These are phyloP conservation scores for Mucor mucedo DNA, from an alignment of 371 early-diverging fungal species.

Conservation along the genomic window DNA sequence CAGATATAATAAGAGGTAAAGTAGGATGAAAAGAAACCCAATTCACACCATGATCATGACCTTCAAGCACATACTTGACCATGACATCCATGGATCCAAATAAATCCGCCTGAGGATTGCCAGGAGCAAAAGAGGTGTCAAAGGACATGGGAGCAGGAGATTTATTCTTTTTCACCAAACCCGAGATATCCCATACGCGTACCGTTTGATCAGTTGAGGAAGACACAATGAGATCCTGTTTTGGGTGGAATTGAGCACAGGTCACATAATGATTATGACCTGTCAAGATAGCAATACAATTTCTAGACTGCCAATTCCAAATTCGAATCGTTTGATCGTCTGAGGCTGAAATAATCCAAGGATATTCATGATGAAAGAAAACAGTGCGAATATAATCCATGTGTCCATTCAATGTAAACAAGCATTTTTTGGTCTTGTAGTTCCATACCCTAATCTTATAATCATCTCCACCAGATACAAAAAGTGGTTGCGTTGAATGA, in stretches of 20 bases:
- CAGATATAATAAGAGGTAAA: constrained; percentile 92
- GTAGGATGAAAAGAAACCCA: constrained; percentile 97
- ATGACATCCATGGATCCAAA: constrained; percentile 95
- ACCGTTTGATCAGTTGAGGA: constrained; percentile 99
- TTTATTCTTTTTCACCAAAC: constrained; percentile 82
- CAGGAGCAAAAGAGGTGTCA: constrained; percentile 55
- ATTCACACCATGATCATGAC: constrained; percentile 99
- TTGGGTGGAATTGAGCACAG: constrained; percentile 98
- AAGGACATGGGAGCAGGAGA: constrained; percentile 61
- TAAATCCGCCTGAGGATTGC: constrained; percentile 80
- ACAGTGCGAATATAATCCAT: constrained; percentile 98
- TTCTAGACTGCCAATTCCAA: constrained; percentile 99
- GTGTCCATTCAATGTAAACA: constrained; percentile 97
- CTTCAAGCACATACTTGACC: constrained; percentile 98
- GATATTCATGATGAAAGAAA: constrained; percentile 98
- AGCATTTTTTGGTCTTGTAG: constrained; percentile 94
- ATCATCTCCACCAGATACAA: constrained; percentile 99
- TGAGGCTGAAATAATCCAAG: constrained; percentile 97
- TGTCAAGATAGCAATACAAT: constrained; percentile 95
- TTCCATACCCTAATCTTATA: constrained; percentile 99
- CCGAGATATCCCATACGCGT: constrained; percentile 98
- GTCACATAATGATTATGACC: constrained; percentile 99
- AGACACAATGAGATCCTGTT: constrained; percentile 93
- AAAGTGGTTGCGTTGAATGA: constrained; percentile 97
- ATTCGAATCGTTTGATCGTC: constrained; percentile 99